Evolutionary conservation across 2,329 filamentous ascomycete genomes (phyloP).

Genomic region (Lasiodiplodia citricola): DNA sequence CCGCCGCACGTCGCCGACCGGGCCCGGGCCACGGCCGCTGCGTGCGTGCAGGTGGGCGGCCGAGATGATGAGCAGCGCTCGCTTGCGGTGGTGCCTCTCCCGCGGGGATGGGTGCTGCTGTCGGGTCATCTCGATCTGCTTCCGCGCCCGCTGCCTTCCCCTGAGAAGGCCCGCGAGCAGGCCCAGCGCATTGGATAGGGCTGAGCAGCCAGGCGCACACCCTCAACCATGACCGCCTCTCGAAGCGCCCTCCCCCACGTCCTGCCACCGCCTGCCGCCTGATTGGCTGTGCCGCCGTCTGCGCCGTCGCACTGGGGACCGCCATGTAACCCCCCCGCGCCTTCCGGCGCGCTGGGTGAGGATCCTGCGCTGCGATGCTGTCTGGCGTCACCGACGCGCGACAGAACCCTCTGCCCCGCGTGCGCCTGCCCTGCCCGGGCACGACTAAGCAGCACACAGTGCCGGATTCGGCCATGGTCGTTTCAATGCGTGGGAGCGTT

Average conservation of each 20-base stretch:
- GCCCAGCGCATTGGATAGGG: slow-evolving; percentile 24
- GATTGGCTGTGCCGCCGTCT: slow-evolving; percentile 5
- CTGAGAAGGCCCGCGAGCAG: slow-evolving; percentile 18
- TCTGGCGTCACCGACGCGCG: slow-evolving; percentile 12
- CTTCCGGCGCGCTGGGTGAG: slow-evolving; percentile 6
- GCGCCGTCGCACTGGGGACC: slow-evolving; percentile 10
- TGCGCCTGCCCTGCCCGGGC: slow-evolving; percentile 2
- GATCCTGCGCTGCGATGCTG: slow-evolving; percentile 20
- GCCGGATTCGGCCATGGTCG: slow-evolving; percentile 1
- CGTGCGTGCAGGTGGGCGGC: slow-evolving; percentile 8
- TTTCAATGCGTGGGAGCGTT: slow-evolving; percentile 12
- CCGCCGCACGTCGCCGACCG: background rate
- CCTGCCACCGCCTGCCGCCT: background rate
- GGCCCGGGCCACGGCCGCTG: background rate
- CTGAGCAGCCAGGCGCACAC: slow-evolving; percentile 20
- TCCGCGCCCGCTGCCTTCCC: slow-evolving; percentile 8
- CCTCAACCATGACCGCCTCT: slow-evolving; percentile 18
- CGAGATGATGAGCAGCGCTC: slow-evolving; percentile 21
- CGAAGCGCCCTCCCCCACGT: slow-evolving; percentile 6
- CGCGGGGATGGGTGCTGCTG: slow-evolving; percentile 16
- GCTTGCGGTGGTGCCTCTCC: slow-evolving; percentile 22
- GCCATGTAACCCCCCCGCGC: slow-evolving; percentile 12
- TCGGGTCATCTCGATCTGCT: slow-evolving; percentile 15
- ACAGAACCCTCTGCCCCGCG: background rate
- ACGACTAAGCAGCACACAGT: background rate